Evolutionary conservation across 2,329 filamentous ascomycete species (phyloP), one percentile per base, ranked within the genome.

Genomic region (Epichloe coenophiala): DNA sequence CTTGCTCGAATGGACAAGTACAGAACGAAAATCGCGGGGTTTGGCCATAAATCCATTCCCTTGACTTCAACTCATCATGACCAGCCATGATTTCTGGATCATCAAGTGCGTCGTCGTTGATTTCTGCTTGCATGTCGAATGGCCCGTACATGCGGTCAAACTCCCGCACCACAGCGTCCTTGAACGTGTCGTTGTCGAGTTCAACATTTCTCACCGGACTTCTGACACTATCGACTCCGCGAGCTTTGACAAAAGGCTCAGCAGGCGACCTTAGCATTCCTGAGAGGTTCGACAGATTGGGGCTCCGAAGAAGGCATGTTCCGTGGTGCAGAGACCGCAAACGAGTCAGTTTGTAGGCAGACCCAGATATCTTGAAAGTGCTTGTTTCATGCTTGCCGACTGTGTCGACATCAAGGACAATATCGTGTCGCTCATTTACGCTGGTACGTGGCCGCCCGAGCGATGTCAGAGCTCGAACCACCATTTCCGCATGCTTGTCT

Each of bases 361-460:
- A 96, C 1, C 93, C 93, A 0, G 89, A 95, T 11, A 97, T 77
- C 65, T 98, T 98, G 62, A 83, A 79, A 2, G 76, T 73, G 40
- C 55, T 38, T 9, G 37, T 47, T 15, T 52, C 39, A 13, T 54
- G 51, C 19, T 37, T 19, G 49, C 55, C 53, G 12, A 51, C 51
- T 1, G 55, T 42, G 5, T 58, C 58, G 1, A 66, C 58, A 51
- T 83, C 78, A 44, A 94, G 73, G 23, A 97, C 88, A 59, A 98
- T 96, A 63, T 98, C 93, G 64, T 98, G 91, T 15, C 93, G 78
- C 63, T 83, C 80, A 64, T 97, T 98, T 57, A 97, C 91, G 54
- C 81, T 76, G 4, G 83, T 79, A 35, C 77, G 74, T 3, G 68
- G 59, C 4, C 80, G 67, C 4, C 79, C 81, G 19, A 86, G 70